Percentiles rank a stretch among this genome's conserved stretches.
Evolutionary conservation across 108 stramenopile species (phyloP).

Genomic region (Cyclotella kingstonii): DNA sequence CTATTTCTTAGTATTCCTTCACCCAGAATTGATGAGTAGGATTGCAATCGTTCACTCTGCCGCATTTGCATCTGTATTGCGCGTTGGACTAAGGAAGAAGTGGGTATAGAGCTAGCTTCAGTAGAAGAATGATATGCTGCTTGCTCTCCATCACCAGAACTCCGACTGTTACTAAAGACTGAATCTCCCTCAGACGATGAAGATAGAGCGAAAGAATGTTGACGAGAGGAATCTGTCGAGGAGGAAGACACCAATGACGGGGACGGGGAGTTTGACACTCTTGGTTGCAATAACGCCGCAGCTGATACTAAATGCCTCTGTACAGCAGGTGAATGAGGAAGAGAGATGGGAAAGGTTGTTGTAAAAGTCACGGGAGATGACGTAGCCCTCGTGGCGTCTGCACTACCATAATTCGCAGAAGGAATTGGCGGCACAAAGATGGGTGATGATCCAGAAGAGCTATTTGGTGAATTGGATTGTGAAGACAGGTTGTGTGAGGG

Average conservation of each 20-base stretch:
- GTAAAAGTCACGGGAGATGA: not conserved
- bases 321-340: not conserved
- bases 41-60: conserved; percentile 19
- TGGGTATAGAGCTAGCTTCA: not conserved
- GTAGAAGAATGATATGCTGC: not conserved
- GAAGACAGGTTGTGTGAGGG: not conserved
- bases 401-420: no score
- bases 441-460: not conserved
- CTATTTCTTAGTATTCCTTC: not conserved
- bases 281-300: not conserved
- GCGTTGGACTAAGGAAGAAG: conserved; percentile 18
- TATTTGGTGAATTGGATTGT: not conserved
- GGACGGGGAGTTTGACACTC: no score
- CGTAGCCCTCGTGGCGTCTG: no score
- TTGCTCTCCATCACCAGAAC: not conserved
- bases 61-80: conserved; percentile 29
- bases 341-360: not conserved
- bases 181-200: not conserved
- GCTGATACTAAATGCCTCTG: not conserved
- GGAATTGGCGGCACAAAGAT: no score
- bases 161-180: not conserved
- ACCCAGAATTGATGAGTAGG: not conserved
- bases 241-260: no score
- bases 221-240: not conserved
- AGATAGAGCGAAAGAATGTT: not conserved